Evolutionary conservation across 73 alveolate genomes (phyloP), one percentile per base, ranked within the genome.

Genomic region (Paraurostyla sp.): DNA sequence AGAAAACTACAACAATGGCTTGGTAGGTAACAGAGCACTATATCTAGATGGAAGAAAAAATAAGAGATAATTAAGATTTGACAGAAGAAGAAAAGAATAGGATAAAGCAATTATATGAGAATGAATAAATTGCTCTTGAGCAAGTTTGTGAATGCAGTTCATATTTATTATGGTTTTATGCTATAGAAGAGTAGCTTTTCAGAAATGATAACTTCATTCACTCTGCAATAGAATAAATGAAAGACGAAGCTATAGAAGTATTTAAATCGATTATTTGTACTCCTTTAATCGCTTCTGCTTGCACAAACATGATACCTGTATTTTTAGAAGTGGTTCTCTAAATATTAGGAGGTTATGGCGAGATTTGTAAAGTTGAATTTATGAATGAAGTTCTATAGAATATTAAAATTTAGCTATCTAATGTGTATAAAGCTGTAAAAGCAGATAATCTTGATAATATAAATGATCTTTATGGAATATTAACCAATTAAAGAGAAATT

Each of bases 261-360:
- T 54, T 73, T 27, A 73, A 51, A 78, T 13, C 22, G 15, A 51
- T 78, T 16, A 23, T 54, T 3, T 20, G 63, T 1, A 54, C 78
- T 1, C 89, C 89, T 4, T 32, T 78, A 16, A 54, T 78, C 15
- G 78, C 89, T 1, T 78, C 89, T 22, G 76, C 73, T 20, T 78
- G 89, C 60, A 51, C 68, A 11, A 73, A 48, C 36, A 54, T 78
- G 78, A 27, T 78, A 30, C 76, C 80, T 0, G 9, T 11, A 20
- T 78, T 51, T 38, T 27, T 27, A 6, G 89, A 78, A 78, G 68
- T 54, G 0, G 32, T 78, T 27, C 22, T 23, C 6, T 25, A 78
- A 43, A 29, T 78, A 18, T 36, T 78, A 33, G 25, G 1, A 6
- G 71, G 27, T 2, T 78, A 52, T 78, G 76, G 80, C 3, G 42